Evolutionary conservation across 306 rosid species (phyloP).

Genomic region (Psophocarpus tetragonolobus): DNA sequence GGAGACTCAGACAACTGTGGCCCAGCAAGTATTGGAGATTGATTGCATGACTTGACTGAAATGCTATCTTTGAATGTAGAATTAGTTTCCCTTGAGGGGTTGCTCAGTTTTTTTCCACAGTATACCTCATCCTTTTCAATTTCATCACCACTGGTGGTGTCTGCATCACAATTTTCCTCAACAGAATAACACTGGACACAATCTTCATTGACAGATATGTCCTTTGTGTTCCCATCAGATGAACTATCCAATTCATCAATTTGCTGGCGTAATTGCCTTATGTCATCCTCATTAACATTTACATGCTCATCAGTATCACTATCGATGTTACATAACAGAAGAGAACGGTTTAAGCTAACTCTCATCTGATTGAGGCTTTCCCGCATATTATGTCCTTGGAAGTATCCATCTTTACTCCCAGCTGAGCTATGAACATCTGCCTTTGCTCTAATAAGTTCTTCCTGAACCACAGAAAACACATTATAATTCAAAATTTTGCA

Average conservation of each 20-base stretch:
- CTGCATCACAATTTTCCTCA: slow-evolving; percentile 55
- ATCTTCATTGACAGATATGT: slow-evolving; percentile 45
- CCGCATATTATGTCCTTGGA: slow-evolving; percentile 67
- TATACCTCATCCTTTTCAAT: slow-evolving; percentile 41
- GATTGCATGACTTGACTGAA: slow-evolving; percentile 55
- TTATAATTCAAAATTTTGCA: slow-evolving; percentile 16
- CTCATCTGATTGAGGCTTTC: slow-evolving; percentile 84
- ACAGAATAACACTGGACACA: slow-evolving; percentile 52
- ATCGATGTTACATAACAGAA: slow-evolving; percentile 58
- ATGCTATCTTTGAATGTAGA: slow-evolving; percentile 53
- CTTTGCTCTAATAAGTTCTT: slow-evolving; percentile 86
- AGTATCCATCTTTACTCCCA: slow-evolving; percentile 53
- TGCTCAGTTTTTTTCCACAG: slow-evolving; percentile 31
- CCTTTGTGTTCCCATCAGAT: slow-evolving; percentile 48
- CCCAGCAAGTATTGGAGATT: slow-evolving; percentile 67
- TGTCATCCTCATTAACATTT: slow-evolving; percentile 60
- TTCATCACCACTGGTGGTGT: slow-evolving; percentile 52
- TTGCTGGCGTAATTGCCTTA: slow-evolving; percentile 63
- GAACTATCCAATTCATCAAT: slow-evolving; percentile 60
- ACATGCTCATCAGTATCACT: slow-evolving; percentile 59
- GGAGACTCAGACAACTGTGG: slow-evolving; percentile 92
- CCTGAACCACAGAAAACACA: slow-evolving; percentile 53
- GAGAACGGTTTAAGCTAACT: slow-evolving; percentile 85
- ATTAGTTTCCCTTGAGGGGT: slow-evolving; percentile 36
- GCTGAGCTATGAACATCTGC: slow-evolving; percentile 42